These are phyloP conservation scores for Copromyces sp. DNA, from an alignment of 495 filamentous ascomycete species.

Conservation along the genomic window DNA sequence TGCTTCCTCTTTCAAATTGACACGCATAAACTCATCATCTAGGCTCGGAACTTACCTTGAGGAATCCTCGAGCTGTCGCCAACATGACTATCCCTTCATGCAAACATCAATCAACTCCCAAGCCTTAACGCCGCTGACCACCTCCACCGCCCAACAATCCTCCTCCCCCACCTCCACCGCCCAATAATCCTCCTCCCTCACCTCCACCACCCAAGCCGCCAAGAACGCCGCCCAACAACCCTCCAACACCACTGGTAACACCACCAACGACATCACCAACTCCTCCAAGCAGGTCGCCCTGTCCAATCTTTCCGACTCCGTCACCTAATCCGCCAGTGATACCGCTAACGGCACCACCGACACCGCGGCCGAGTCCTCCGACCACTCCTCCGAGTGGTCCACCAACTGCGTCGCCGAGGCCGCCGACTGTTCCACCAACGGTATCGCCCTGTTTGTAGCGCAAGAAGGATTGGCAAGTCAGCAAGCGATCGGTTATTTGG, in stretches of 20 bases:
- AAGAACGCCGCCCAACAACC: constrained; percentile 14
- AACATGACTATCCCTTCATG: neutral
- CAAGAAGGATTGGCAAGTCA: neutral
- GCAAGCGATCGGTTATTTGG: neutral
- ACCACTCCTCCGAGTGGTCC: constrained; percentile 17
- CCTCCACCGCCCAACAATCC: neutral
- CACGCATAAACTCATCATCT: neutral
- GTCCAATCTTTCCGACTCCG: constrained; percentile 17
- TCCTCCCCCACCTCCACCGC: neutral
- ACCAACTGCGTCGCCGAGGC: constrained; percentile 16
- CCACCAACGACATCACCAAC: constrained; percentile 15
- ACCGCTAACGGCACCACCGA: constrained; percentile 12
- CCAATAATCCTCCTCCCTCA: neutral
- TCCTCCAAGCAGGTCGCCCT: constrained; percentile 16
- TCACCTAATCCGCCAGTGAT: constrained; percentile 15
- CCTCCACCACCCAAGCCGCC: constrained; percentile 7
- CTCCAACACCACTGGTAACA: constrained; percentile 14
- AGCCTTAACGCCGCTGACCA: neutral
- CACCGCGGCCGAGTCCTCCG: constrained; percentile 13
- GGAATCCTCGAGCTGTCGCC: neutral
- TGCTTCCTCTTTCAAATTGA: neutral
- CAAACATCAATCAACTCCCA: neutral
- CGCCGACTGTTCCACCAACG: constrained; percentile 15
- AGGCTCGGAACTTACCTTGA: neutral
- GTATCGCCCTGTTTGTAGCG: constrained; percentile 12